Base-by-base conservation (phyloP, 352 stramenopile genomes). In the Globisporangium cederbergense region DNA sequence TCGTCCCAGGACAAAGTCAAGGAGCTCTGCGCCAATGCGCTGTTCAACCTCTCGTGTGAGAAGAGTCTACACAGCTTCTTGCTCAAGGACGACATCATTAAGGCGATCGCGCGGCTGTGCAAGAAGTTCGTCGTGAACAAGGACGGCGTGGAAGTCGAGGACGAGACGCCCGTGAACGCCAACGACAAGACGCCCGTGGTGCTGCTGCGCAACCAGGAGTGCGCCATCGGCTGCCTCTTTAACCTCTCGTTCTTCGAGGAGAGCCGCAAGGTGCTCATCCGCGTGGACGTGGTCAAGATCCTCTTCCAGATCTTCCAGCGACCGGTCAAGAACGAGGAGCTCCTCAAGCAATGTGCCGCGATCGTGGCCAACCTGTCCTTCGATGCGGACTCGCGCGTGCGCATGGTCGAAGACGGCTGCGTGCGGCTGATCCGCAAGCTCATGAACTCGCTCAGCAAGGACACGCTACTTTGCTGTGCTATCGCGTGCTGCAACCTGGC, bases 41-140 rank as follows among this genome's bases (percentile, higher is more conserved):
- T 93, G 1, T 91, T 90, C 63, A 95, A 93, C 38, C 64, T 93
- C n/a, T 93, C 84, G 8, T 90, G 83, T 45, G 81, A 91, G 34
- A 83, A 81, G 65, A 79, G 70, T n/a, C 66, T 91, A 8, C 78
- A 90, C 49, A 72, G 54, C 3, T 88, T 86, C 50, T 40, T 93
- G 40, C 64, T 95, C 40, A 85, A 90, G 34, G 82, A 91, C 59
- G 78, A 89, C 8, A 83, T 89, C 14, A 87, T 93, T 52, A 77
- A 80, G 20, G 71, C 81, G 0, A 86, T 93, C n/a, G 73, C 89
- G 40, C 69, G 77, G 6, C 75, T 93, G 0, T 91, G 82, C 53
- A 88, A 78, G 56, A 72, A 71, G 28, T 79, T 89, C 45, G 13
- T 58, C 9, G 67, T 81, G 18, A 77, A 60, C 50, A 81, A 78